These are phyloP conservation scores for Alternaria postmessia DNA, from an alignment of 2,329 filamentous ascomycete species.

Conservation along the genomic window DNA sequence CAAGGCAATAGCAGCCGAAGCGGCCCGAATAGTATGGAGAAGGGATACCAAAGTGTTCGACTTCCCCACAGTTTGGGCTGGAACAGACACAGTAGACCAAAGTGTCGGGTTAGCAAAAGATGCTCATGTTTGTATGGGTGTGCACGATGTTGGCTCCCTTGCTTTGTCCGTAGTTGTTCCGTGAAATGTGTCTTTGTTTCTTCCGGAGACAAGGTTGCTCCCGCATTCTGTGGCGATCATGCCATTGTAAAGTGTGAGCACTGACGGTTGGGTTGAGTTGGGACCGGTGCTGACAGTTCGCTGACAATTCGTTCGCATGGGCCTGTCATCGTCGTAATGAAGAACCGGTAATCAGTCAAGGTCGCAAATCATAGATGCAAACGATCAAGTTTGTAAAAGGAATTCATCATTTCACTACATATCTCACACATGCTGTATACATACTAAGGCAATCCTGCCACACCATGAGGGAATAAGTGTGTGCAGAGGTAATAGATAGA, in stretches of 20 bases:
- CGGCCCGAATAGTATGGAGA: conserved; percentile 5
- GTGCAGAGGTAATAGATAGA: conserved; percentile 9
- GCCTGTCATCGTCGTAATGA: not conserved
- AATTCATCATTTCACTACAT: conserved; percentile 28
- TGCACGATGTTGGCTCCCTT: conserved; percentile 1
- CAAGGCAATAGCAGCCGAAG: conserved; percentile 1
- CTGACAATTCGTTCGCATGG: not conserved
- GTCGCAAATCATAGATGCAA: no score
- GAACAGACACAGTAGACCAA: not conserved
- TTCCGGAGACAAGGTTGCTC: conserved; percentile 2
- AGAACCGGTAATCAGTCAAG: not conserved
- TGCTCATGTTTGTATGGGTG: not conserved
- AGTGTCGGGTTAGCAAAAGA: not conserved
- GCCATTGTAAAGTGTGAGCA: not conserved
- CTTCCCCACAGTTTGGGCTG: not conserved
- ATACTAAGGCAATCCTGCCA: conserved; percentile 9
- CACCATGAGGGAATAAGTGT: conserved; percentile 2
- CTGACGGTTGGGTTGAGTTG: not conserved
- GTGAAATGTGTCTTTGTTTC: not conserved
- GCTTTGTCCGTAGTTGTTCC: conserved; percentile 1
- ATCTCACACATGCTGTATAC: conserved; percentile 21
- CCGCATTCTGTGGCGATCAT: not conserved
- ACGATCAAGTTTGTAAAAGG: not conserved
- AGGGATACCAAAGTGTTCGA: not conserved
- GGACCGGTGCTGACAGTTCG: not conserved